Evolutionary conservation across 2,329 filamentous ascomycete species (phyloP).

Genomic region (Ciborinia camelliae): DNA sequence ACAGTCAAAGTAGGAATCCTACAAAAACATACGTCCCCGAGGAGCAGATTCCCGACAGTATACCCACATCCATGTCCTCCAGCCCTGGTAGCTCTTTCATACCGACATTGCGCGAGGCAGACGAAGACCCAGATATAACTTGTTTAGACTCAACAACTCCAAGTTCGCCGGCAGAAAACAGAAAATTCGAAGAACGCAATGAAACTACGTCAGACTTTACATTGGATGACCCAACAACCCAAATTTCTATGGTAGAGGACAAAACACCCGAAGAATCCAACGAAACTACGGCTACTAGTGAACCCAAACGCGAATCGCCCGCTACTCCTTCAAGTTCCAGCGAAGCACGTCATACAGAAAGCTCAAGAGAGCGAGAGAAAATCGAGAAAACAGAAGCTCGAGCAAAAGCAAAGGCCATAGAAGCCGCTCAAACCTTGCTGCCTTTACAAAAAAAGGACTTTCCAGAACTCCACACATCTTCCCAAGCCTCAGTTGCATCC

Average conservation of each 20-base stretch:
- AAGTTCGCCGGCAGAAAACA: too few relatives aligned
- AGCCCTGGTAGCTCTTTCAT: too few relatives aligned
- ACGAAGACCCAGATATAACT: not conserved
- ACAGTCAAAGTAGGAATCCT: not conserved
- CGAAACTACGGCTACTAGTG: not conserved
- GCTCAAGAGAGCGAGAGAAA: too few relatives aligned
- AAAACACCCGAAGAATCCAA: not conserved
- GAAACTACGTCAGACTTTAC: not conserved
- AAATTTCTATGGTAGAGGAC: not conserved
- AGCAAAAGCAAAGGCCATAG: not conserved
- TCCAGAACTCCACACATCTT: not conserved
- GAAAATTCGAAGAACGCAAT: not conserved
- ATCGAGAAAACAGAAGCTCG: not conserved
- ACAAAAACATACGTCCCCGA: not conserved
- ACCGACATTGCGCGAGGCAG: not conserved
- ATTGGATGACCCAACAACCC: not conserved
- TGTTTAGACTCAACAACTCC: not conserved
- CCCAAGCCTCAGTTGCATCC: not conserved
- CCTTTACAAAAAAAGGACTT: not conserved
- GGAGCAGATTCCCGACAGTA: not conserved
- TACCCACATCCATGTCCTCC: not conserved
- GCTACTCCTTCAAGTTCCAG: not conserved
- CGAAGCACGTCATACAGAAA: not conserved
- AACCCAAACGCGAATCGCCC: not conserved
- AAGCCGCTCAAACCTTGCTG: not conserved